Evolutionary conservation across 352 stramenopile species (phyloP), one percentile per base, ranked within the genome.

Genomic region (Bremia lactucae): DNA sequence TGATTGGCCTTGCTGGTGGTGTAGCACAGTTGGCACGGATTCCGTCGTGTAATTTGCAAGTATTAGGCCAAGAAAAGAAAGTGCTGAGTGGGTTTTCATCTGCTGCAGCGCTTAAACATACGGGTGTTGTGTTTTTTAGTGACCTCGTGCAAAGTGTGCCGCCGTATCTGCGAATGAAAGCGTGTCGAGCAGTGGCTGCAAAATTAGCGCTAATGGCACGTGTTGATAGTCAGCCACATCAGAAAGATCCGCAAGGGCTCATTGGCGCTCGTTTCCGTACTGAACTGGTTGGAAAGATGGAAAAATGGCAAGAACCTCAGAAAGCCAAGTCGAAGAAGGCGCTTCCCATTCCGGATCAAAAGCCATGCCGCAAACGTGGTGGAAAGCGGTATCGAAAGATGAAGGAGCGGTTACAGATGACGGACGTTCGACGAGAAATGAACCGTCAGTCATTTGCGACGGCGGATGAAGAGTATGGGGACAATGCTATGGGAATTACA

Each of bases 401-500:
- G 46, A 99, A 99, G 70, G 95, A 99, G 62, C 78, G 90, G 26
- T 79, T 98, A 34, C 84, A 96, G 66, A 88, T 98, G 72, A 99
- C 95, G 2, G 95, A 99, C 47, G 81, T 99, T 46, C 92, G 95
- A 21, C 96, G 97, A 47, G 83, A 97, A 68, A 79, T 95, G 31
- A 98, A 98, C 45, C 94, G 92, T 9, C 76, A 97, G 51, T 86
- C 83, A 13, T 98, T 99, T 46, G 93, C 75, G 5, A 82, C 88
- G 14, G 72, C 86, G 36, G 87, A 94, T 46, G 79, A 90, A 46
- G 95, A 98, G 61, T 99, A 98, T 55, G 95, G 94, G 9, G 96
- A 99, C 61, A 96, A 98, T 46, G 93, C 91, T 15, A 98, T 98
- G 95, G 96, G 95, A n/a, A 75, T 97, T 29, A 96, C 92, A 3